Base-by-base conservation (phyloP, 2,329 filamentous ascomycete species). In the Colletotrichum magnum region DNA sequence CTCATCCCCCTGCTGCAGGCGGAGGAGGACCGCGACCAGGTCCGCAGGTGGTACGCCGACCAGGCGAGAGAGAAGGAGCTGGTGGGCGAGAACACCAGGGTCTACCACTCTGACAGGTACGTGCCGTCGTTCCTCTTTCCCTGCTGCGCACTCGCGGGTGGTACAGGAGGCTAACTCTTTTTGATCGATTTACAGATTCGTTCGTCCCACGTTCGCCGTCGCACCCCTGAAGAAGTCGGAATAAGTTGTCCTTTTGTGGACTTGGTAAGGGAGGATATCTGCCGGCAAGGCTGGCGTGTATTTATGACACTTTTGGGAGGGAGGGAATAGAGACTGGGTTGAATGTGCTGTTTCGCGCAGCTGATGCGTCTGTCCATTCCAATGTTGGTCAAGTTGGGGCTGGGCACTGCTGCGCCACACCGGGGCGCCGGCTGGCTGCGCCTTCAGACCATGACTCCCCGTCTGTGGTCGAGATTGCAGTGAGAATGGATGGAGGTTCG, bases 1-100 rank as follows among this genome's bases (percentile, higher is more conserved):
- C 88, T 99, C 73, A 96, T 95, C 77, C 96, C 96, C 68, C 85
- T 97, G 72, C 90, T 99, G 72, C 95, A 98, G 81, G 96, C 96
- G 65, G 96, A 99, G 80, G 94, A 97, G 82, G 96, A 99, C 85
- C 92, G 96, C 71, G 96, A 99, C 83, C 92, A 95, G 80, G 95
- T 97, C 72, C 89, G 96, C 74, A 88, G 95, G 78, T 89, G 95
- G 82, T 88, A 92, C 73, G 96, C 96, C 68, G 94, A 97, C 82
- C 90, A 94, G 88, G 91, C 90, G 73, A 89, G 96, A 73, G 96
- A 98, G 89, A 94, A 95, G 88, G 92, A 94, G 83, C 84, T 99
- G 73, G 79, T 98, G 75, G 96, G 96, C 66, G 90, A 91, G 73
- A 93, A 95, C 81, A 90, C 89, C 61, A 93, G 92, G 84, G 88